These are phyloP conservation scores for Diutina catenulata DNA, from an alignment of 1,139 yeast genomes.

Conservation along the genomic window DNA sequence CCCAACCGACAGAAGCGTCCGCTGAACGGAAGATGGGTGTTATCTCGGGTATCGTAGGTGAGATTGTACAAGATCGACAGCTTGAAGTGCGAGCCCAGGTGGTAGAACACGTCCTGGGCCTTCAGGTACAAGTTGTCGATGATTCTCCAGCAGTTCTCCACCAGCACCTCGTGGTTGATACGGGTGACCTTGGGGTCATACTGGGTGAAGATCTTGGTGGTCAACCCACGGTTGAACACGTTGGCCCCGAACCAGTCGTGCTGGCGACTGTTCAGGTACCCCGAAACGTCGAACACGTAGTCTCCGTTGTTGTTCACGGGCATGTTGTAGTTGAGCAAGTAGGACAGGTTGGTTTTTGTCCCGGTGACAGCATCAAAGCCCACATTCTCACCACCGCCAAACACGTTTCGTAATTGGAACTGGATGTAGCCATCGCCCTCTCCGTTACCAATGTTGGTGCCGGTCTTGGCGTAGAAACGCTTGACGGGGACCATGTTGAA, in stretches of 20 bases:
- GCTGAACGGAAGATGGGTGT: slow-evolving; percentile 37
- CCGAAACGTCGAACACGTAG: slow-evolving; percentile 42
- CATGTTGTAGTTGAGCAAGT: slow-evolving; percentile 46
- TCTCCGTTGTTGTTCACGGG: slow-evolving; percentile 47
- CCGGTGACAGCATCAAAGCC: slow-evolving; percentile 71
- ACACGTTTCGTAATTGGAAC: slow-evolving; percentile 60
- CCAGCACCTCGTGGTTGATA: slow-evolving; percentile 45
- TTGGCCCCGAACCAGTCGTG: slow-evolving; percentile 62
- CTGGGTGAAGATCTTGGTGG: slow-evolving; percentile 35
- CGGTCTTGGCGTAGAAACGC: slow-evolving; percentile 68
- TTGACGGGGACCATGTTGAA: slow-evolving; percentile 50
- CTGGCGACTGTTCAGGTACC: slow-evolving; percentile 46
- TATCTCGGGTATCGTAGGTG: slow-evolving; percentile 47
- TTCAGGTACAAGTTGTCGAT: slow-evolving; percentile 33
- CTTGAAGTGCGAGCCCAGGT: slow-evolving; percentile 54
- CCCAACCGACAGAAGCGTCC: slow-evolving; percentile 47
- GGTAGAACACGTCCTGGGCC: slow-evolving; percentile 22
- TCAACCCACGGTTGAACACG: slow-evolving; percentile 46
- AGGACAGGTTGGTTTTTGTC: slow-evolving; percentile 68
- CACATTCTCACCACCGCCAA: slow-evolving; percentile 82
- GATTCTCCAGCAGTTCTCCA: slow-evolving; percentile 57
- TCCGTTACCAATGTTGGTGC: slow-evolving; percentile 91
- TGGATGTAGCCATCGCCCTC: slow-evolving; percentile 90
- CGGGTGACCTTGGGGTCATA: slow-evolving; percentile 10
- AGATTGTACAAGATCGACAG: slow-evolving; percentile 42